Evolutionary conservation across 2,329 filamentous ascomycete species (phyloP).

Genomic region (Fusarium metavorans): DNA sequence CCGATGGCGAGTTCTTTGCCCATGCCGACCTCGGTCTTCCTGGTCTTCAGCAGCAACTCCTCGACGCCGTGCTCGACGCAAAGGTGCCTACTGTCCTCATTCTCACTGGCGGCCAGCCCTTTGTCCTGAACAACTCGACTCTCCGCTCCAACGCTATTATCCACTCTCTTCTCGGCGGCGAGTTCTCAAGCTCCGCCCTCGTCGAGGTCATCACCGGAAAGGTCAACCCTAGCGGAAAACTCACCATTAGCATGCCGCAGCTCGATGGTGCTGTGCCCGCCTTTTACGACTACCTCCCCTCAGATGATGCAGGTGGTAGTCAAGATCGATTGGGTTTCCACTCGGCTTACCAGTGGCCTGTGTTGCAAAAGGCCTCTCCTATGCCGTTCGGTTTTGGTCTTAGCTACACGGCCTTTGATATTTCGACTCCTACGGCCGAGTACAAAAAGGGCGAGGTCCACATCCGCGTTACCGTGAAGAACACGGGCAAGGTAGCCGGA

Average conservation of each 20-base stretch:
- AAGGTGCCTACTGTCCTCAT: conserved; percentile 48
- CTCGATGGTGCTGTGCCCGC: conserved; percentile 62
- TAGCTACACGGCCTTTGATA: conserved; percentile 72
- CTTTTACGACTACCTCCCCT: conserved; percentile 75
- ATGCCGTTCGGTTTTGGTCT: conserved; percentile 70
- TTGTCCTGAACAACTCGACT: conserved; percentile 46
- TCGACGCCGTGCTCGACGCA: conserved; percentile 48
- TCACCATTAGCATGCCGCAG: conserved; percentile 61
- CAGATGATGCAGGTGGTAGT: conserved; percentile 70
- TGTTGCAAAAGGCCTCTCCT: conserved; percentile 33
- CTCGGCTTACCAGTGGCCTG: conserved; percentile 53
- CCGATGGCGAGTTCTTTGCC: conserved; percentile 49
- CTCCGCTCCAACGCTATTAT: conserved; percentile 65
- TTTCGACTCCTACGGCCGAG: conserved; percentile 52
- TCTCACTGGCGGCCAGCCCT: conserved; percentile 48
- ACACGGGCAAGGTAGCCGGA: conserved; percentile 64
- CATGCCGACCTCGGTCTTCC: conserved; percentile 49
- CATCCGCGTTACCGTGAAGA: conserved; percentile 65
- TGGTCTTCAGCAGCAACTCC: conserved; percentile 49
- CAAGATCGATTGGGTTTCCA: conserved; percentile 67
- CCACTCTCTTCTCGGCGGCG: conserved; percentile 72
- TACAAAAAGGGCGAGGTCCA: conserved; percentile 55
- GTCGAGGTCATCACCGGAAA: conserved; percentile 73
- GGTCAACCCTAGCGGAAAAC: conserved; percentile 63
- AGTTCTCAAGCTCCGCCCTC: conserved; percentile 73